Conservation (phyloP, 108 stramenopile genomes). For the Licmophora abbreviata region DNA sequence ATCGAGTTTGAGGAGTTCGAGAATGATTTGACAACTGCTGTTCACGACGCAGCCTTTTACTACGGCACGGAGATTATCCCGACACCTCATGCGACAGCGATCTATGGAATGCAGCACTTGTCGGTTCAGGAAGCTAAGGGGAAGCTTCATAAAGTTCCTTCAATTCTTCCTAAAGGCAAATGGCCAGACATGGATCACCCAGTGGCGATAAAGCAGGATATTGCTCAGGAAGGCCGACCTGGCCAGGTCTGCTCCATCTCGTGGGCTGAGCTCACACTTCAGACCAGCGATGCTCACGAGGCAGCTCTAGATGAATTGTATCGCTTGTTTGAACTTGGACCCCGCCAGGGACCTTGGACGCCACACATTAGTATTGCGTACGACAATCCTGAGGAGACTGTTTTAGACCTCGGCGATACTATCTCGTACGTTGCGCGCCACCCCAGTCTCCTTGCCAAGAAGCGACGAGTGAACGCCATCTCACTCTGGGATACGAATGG, state of each 20-base stretch:
- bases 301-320: slow-evolving; percentile 25
- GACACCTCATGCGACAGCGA: slow-evolving; percentile 33
- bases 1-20: slow-evolving; percentile 40
- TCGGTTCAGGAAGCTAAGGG: slow-evolving; percentile 21
- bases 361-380: slow-evolving; percentile 40
- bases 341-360: slow-evolving; percentile 31
- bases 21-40: slow-evolving; percentile 21
- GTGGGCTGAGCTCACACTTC: slow-evolving; percentile 37
- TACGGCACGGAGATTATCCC: slow-evolving; percentile 32
- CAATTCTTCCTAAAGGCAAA: slow-evolving; percentile 12
- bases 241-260: slow-evolving; percentile 41
- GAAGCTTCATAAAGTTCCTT: slow-evolving; percentile 4
- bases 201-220: slow-evolving; percentile 25
- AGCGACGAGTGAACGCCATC: slow-evolving; percentile 32
- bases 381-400: slow-evolving; percentile 33
- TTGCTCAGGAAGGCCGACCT: slow-evolving; percentile 25
- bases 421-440: slow-evolving; percentile 19
- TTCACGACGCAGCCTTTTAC: slow-evolving; percentile 13
- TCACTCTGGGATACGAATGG: slow-evolving; percentile 28
- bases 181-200: slow-evolving; percentile 32
- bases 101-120: slow-evolving; percentile 39
- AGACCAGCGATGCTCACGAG: slow-evolving; percentile 26
- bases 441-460: slow-evolving; percentile 24
- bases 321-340: slow-evolving; percentile 18
- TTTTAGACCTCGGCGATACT: slow-evolving; percentile 28